A percentile compares a stretch with the other conserved stretches of the same genome.
These are phyloP conservation scores for Pythium guiyangense DNA, from an alignment of 352 stramenopile genomes.

Conservation along the genomic window DNA sequence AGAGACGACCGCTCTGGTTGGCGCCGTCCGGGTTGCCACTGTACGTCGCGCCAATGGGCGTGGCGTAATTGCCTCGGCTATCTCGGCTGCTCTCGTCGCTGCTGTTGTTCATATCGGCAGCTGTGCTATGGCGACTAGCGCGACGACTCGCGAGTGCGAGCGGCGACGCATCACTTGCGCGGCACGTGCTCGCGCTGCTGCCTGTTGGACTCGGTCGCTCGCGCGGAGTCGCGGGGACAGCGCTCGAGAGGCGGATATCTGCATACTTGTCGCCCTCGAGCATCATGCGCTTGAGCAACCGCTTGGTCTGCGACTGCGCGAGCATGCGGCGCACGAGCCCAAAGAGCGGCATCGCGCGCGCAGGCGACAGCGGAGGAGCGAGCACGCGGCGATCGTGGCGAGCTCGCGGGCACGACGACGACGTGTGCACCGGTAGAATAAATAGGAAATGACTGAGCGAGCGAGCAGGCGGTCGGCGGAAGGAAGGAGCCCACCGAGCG, in stretches of 20 bases:
- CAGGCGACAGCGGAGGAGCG: not conserved
- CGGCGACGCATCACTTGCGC: constrained; percentile 1
- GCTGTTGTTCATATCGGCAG: not conserved
- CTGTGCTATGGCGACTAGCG: no score
- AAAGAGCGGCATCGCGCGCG: constrained; percentile 11
- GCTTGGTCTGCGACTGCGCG: constrained; percentile 12
- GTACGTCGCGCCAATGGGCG: not conserved
- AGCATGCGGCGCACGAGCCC: constrained; percentile 12
- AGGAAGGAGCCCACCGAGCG: not conserved
- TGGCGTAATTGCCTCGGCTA: not conserved
- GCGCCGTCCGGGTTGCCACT: not conserved
- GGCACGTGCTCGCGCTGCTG: not conserved
- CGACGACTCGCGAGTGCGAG: not conserved
- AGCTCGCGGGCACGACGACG: not conserved
- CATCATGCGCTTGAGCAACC: constrained; percentile 15
- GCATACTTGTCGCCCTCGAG: constrained; percentile 12
- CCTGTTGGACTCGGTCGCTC: constrained; percentile 2
- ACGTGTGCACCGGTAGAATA: constrained; percentile 12
- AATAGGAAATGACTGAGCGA: constrained; percentile 9
- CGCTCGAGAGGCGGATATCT: constrained; percentile 11
- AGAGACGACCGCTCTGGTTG: constrained; percentile 6
- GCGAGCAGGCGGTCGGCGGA: not conserved
- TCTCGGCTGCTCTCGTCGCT: not conserved
- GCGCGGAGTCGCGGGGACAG: not conserved
- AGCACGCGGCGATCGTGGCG: not conserved